Conservation (phyloP, 805 yeast species). For the Kluyveromyces wickerhamii region DNA sequence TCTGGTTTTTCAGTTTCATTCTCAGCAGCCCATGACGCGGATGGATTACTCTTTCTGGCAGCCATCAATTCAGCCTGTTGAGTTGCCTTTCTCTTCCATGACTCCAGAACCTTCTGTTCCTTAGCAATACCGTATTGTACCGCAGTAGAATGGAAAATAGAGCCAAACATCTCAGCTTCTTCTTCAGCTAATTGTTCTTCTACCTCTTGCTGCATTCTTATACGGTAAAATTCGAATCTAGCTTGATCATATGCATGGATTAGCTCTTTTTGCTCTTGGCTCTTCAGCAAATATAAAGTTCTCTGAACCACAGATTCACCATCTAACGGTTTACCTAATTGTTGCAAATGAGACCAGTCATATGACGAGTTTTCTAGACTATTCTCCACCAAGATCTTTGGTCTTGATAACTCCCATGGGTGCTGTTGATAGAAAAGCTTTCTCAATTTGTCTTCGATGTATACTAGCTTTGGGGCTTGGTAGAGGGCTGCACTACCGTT, state of each 20-base stretch:
- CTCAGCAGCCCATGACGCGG: conserved; percentile 23
- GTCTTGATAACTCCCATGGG: conserved; percentile 96
- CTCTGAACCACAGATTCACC: conserved; percentile 87
- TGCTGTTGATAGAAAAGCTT: conserved; percentile 81
- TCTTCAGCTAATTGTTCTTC: conserved; percentile 66
- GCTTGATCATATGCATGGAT: conserved; percentile 77
- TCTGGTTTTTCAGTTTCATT: conserved; percentile 2
- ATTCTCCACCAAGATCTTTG: conserved; percentile 74
- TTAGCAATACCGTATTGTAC: conserved; percentile 59
- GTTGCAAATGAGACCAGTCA: conserved; percentile 79
- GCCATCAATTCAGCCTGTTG: conserved; percentile 50
- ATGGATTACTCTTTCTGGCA: conserved; percentile 36
- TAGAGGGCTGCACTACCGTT: conserved; percentile 15
- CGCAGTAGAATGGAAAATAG: conserved; percentile 54
- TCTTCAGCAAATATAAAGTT: conserved; percentile 46
- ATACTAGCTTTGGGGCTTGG: conserved; percentile 26
- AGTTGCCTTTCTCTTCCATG: conserved; percentile 67
- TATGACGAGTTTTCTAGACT: conserved; percentile 46
- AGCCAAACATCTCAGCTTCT: conserved; percentile 81
- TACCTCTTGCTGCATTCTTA: conserved; percentile 77
- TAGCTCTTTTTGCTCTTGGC: conserved; percentile 28
- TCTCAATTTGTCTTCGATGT: conserved; percentile 68
- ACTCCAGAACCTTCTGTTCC: conserved; percentile 63
- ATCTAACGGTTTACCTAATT: conserved; percentile 64
- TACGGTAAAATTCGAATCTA: conserved; percentile 77